Conservation (phyloP, 805 yeast genomes). For the Komagataella mondaviorum region DNA sequence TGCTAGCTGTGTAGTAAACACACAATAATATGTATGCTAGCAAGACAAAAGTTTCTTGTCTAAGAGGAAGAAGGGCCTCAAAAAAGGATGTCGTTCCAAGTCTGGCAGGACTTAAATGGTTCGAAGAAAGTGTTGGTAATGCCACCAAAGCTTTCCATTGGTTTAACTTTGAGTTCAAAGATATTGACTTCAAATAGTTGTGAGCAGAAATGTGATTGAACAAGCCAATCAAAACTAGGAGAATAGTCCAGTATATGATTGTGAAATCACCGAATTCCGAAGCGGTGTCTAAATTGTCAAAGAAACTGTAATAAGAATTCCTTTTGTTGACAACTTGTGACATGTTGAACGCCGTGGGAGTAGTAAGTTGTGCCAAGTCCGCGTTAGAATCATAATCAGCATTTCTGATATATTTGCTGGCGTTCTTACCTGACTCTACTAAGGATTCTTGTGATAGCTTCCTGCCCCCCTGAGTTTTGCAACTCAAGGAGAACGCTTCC, state of each 20-base stretch:
- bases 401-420: constrained; percentile 4
- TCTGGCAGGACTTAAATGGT: constrained; percentile 11
- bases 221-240: constrained; percentile 6
- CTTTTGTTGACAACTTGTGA: constrained; percentile 1
- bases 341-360: constrained; percentile 3
- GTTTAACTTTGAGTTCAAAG: constrained; percentile 4
- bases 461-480: constrained; percentile 4
- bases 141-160: constrained; percentile 8
- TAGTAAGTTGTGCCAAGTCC: constrained; percentile 8
- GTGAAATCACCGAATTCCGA: constrained; percentile 5
- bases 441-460: constrained; percentile 1
- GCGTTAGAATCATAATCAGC: background rate
- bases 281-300: constrained; percentile 8
- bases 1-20: constrained; percentile 3
- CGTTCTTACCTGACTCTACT: constrained; percentile 5
- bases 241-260: constrained; percentile 11
- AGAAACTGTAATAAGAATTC: constrained; percentile 9
- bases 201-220: constrained; percentile 8
- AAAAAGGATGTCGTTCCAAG: constrained; percentile 5
- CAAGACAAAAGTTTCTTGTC: constrained; percentile 11
- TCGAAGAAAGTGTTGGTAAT: constrained; percentile 9
- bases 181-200: constrained; percentile 1
- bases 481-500: constrained; percentile 3
- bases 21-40: constrained; percentile 6
- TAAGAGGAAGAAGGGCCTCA: constrained; percentile 14